Base-by-base conservation (phyloP, 352 stramenopile genomes). In the Halophytophthora polymorphica region DNA sequence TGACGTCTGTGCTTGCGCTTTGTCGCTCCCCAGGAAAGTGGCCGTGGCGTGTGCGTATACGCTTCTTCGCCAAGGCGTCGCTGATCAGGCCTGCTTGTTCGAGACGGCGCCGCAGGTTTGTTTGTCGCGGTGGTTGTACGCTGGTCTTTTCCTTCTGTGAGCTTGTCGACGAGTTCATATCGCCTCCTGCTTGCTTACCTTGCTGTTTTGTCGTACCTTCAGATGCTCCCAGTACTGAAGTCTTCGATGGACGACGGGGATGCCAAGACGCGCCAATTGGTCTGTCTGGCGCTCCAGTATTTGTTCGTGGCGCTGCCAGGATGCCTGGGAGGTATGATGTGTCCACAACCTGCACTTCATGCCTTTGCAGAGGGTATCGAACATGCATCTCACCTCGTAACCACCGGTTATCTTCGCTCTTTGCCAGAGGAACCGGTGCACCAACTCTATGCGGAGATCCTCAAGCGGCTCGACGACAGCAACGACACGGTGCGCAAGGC, bases 391-490 rank as follows among this genome's bases (percentile, higher is more conserved):
- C 15, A 61, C 47, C 28, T 2, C n/a, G 0, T 7, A 51, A 19
- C 1, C 40, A 23, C 47, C 59, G 6, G 50, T 48, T n/a, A 31
- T 54, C 28, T 10, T 39, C 47, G 46, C n/a, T 21, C 4, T 1
- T 40, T 41, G 13, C 48, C 53, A 92, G 85, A 95, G 71, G 88
- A 97, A 52, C 86, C 88, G 13, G 86, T 97, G 40, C 77, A 93
- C 62, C 82, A 96, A 25, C 69, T 97, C 7, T 96, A 97, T 56
- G 76, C 90, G 8, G 90, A 97, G 28, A 90, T 97, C 45, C 68
- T 97, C 42, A 97, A 97, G 69, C 87, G 88, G 3, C 69, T 97
- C 17, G 90, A 97, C 48, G 90, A 97, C 63, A 95, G 85, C 58
- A 95, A 93, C 54, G 88, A 97, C 51, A 83, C 75, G 17, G 90